Conservation (phyloP, 2,329 filamentous ascomycete genomes). For the Penicillium sp. region DNA sequence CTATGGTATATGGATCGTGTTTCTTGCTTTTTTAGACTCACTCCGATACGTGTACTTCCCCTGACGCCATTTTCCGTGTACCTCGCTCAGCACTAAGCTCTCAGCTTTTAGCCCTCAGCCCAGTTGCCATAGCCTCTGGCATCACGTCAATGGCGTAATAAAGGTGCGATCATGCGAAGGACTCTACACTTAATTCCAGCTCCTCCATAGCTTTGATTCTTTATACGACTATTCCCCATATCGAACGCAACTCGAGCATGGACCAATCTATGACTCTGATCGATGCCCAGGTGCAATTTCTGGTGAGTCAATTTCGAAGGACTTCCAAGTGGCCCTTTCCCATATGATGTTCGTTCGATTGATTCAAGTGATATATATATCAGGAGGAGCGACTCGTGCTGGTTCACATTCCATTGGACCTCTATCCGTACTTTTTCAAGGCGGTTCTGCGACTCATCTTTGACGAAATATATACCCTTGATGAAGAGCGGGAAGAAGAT, state of each 20-base stretch:
- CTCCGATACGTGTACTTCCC: not conserved
- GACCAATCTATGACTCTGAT: slow-evolving; percentile 23
- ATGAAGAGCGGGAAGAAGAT: slow-evolving; percentile 38
- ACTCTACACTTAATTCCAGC: not conserved
- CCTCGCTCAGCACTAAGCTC: not conserved
- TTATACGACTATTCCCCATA: too few relatives aligned
- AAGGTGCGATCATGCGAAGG: not conserved
- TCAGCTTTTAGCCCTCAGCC: not conserved
- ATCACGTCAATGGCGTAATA: slow-evolving; percentile 24
- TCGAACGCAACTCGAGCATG: slow-evolving; percentile 6
- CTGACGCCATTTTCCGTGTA: slow-evolving; percentile 13
- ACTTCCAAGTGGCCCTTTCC: not conserved
- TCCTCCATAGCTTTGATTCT: not conserved
- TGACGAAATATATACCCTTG: slow-evolving; percentile 50
- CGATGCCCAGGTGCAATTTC: slow-evolving; percentile 24
- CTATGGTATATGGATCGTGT: too few relatives aligned
- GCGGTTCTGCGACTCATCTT: slow-evolving; percentile 83
- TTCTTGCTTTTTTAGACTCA: not conserved
- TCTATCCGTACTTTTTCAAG: slow-evolving; percentile 76
- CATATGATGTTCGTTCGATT: not conserved
- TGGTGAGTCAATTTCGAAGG: slow-evolving; percentile 11
- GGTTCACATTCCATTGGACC: slow-evolving; percentile 80
- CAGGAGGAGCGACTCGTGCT: slow-evolving; percentile 84
- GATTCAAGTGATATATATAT: not conserved
- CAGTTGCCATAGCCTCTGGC: slow-evolving; percentile 7